Evolutionary conservation across 495 filamentous ascomycete genomes (phyloP), one percentile per base, ranked within the genome.

Genomic region (Neurospora sp.): DNA sequence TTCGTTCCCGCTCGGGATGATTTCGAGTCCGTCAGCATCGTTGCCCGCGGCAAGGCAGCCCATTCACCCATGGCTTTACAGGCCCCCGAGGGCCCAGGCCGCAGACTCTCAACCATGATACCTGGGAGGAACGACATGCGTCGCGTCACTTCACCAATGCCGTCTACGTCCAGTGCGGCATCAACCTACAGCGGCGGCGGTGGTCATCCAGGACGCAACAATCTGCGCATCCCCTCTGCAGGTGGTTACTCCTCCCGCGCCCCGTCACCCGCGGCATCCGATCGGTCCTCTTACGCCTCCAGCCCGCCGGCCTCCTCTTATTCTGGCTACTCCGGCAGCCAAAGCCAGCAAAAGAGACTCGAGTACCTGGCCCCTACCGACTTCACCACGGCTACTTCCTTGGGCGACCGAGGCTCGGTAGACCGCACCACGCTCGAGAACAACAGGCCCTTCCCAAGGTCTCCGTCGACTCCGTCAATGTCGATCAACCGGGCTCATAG

Each of bases 21-120:
- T 66, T 79, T 93, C 46, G 95, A 98, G 83, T 86, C 84, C n/a
- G 86, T 97, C 74, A 83, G 81, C 72, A 87, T 86, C 74, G 86
- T 98, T 62, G 87, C 89, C 38, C 86, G 87, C 35, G 94, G 95
- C 39, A 97, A 95, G 81, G 88, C 90, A 5, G 85, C 92, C n/a
- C 90, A 89, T 42, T 82, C 86, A 75, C 85, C 90, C 3, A 89
- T 91, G 86, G 84, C 79, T 73, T 72, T 81, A 39, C 72, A 74
- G 41, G 39, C 78, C 18, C 69, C 75, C n/a, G 70, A 79, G 46
- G 78, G 79, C 18, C 74, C 78, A 37, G 77, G 80, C 31, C 82
- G 82, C 42, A 73, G 78, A 39, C 73, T 80, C 2, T 79, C 84
- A 10, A 80, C 81, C 5, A 76, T 85, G 18, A 80, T 84, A 62